phyloP scores from a whole-genome alignment of 495 filamentous ascomycete species.

The Penicillium paradoxum region DNA sequence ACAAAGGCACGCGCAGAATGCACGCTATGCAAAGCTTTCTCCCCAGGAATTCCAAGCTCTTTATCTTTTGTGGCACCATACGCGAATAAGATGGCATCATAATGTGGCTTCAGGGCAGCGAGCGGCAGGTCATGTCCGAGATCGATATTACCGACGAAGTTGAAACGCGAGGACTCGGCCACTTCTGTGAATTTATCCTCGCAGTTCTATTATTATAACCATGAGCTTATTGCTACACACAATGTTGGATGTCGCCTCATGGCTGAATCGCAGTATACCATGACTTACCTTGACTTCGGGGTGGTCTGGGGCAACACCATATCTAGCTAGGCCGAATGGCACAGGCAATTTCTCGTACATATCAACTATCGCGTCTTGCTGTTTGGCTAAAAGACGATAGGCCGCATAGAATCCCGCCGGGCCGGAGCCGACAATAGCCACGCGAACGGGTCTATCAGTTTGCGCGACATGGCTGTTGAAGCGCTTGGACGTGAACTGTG shows the following conservation, averaged over 20 bases:
- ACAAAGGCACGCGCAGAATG: slow-evolving; percentile 92
- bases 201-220: slow-evolving; percentile 62
- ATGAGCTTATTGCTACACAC: neutral
- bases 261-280: neutral
- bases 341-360: slow-evolving; percentile 96
- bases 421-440: slow-evolving; percentile 91
- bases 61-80: slow-evolving; percentile 87
- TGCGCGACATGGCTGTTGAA: slow-evolving; percentile 32
- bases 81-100: slow-evolving; percentile 87
- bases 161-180: slow-evolving; percentile 73
- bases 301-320: slow-evolving; percentile 94
- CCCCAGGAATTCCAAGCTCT: slow-evolving; percentile 74
- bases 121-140: slow-evolving; percentile 73
- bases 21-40: slow-evolving; percentile 63
- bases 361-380: slow-evolving; percentile 69
- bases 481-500: slow-evolving; percentile 16
- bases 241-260: neutral
- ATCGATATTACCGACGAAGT: slow-evolving; percentile 84
- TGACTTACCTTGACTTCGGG: slow-evolving; percentile 86
- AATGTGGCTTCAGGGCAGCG: slow-evolving; percentile 65
- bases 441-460: slow-evolving; percentile 55
- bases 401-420: slow-evolving; percentile 96
- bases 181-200: slow-evolving; percentile 89
- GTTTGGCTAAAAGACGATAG: slow-evolving; percentile 70
- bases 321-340: slow-evolving; percentile 86